Base-by-base conservation (phyloP, 2,329 filamentous ascomycete species). In the Capronia coronata region DNA sequence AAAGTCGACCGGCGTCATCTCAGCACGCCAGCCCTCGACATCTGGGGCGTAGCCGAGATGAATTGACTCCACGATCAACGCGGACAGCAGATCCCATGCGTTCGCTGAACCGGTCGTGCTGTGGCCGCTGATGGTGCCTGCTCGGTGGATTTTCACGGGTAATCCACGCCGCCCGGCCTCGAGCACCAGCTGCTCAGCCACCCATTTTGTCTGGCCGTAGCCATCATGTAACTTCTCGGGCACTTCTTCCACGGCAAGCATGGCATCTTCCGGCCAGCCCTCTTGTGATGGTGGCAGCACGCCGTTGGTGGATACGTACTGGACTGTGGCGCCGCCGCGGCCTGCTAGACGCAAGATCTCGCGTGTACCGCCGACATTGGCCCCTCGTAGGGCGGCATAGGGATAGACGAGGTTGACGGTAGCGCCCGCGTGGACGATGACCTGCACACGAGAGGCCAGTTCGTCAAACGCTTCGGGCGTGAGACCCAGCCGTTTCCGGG, bases 1-100 rank as follows among this genome's bases (percentile, higher is more conserved):
- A 61, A 87, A 89, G 66, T 91, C 86, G 11, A 88, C 86, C 0
- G 86, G 86, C 0, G 86, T 89, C 86, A 90, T 90, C 68, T 91
- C 86, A 1, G 84, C 78, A 43, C 82, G 79, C 86, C 86, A 91
- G 35, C 81, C 81, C 43, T 83, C 75, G 2, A 89, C 80, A 46
- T 86, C 75, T 0, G 86, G 86, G 1, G 78, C 78, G 57, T 78
- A 77, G 4, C 85, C 85, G 2, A 90, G 73, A 45, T 84, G 80
- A 30, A 90, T 74, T 0, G 86, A 89, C 63, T 90, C 86, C 1
- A 89, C 83, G 21, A 90, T 75, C 48, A 91, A 65, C 0, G 86
- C 86, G 45, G 83, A 87, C 39, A 91, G 71, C 16, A 91, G 69
- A 73, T 91, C 86, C 71, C 82, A 90, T 0, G 84, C 80, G 60